Evolutionary conservation across 2,329 filamentous ascomycete genomes (phyloP).

Genomic region (Balansia obtecta): DNA sequence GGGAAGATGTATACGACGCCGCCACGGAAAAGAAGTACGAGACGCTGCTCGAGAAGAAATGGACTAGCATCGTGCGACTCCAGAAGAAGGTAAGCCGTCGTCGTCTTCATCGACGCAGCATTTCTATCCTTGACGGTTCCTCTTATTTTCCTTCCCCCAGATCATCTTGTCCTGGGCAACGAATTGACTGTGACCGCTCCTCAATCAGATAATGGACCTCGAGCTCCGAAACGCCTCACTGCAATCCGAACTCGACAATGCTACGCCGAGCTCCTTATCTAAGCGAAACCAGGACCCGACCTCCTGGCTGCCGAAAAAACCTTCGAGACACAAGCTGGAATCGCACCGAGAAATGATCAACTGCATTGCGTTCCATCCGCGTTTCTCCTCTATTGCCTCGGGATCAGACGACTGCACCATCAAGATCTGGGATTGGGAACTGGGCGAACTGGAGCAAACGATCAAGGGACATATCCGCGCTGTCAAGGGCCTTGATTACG

Average conservation of each 20-base stretch:
- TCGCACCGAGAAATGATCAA: constrained; percentile 73
- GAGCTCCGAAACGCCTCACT: constrained; percentile 62
- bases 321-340: constrained; percentile 69
- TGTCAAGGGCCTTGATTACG: constrained; percentile 81
- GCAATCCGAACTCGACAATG: constrained; percentile 73
- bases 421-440: constrained; percentile 95
- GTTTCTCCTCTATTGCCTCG: constrained; percentile 81
- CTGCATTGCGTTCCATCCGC: constrained; percentile 82
- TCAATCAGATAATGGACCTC: constrained; percentile 73
- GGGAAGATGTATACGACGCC: constrained; percentile 59
- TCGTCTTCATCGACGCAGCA: neutral
- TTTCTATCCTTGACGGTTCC: neutral
- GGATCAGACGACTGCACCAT: constrained; percentile 89
- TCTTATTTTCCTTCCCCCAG: neutral
- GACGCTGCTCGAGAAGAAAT: constrained; percentile 91
- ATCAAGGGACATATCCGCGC: constrained; percentile 87
- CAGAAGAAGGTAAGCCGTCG: constrained; percentile 70
- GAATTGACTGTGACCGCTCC: neutral
- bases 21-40: constrained; percentile 88
- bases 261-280: constrained; percentile 58
- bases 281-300: constrained; percentile 72
- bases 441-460: constrained; percentile 80
- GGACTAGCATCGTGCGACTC: constrained; percentile 87
- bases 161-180: too few relatives aligned
- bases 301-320: constrained; percentile 75